Evolutionary conservation across 106 monocot species (phyloP), one percentile per base, ranked within the genome.

Genomic region (Acanthochlamys bracteata): DNA sequence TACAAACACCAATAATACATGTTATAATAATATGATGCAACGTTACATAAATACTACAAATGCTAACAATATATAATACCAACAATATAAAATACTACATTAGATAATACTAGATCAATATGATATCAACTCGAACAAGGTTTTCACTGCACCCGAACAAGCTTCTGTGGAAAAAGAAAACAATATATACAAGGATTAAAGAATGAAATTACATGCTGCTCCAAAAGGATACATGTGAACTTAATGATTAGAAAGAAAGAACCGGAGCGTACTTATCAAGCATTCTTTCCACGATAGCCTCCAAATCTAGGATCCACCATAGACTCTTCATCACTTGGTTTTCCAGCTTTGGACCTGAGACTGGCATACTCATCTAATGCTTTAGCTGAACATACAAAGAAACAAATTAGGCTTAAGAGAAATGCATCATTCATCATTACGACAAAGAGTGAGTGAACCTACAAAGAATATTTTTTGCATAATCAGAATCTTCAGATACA

Each of bases 231-330:
- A 33, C 1, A 33, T 33, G 33, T 33, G 6, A 33, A 1, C 33
- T 33, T 33, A 33, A 33, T 33, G 33, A 33, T 33, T 33, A 17
- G 59, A 24, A 25, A 26, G 25, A 25, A n/a, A 33, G 15, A 25
- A 24, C 59, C n/a, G n/a, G n/a, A 19, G 42, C 82, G 55, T 83
- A 99, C 98, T 92, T 99, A 64, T 99, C 92, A 42, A 99, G 79
- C 92, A 99, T 86, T 68, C 89, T 88, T 64, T 99, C 98, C 8
- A 99, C 98, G 24, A 99, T 99, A 8, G 85, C 83, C 65, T 99
- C 92, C 75, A 92, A n/a, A 80, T 80, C 98, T 77, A 23, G 92
- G 83, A 74, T 99, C 98, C 57, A 92, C 66, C 13, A 54, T 59
- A 10, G 55, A 52, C 64, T 66, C 74, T 57, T 80, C 75, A 41